Evolutionary conservation across 2,329 filamentous ascomycete genomes (phyloP).

Genomic region (Neonectria sp.): DNA sequence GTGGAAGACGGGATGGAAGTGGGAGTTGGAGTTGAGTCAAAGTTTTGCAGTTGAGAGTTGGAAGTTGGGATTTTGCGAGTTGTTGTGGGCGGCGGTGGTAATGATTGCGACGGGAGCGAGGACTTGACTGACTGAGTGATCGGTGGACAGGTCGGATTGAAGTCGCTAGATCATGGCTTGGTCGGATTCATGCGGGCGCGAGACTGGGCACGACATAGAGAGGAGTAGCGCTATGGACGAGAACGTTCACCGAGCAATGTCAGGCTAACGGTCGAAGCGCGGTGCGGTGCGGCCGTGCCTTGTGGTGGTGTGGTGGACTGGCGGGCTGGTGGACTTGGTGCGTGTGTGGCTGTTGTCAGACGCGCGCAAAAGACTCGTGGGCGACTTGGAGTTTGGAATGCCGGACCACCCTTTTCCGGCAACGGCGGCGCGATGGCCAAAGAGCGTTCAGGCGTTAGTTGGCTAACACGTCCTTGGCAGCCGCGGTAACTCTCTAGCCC

Average conservation of each 20-base stretch:
- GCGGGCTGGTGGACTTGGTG: slow-evolving; percentile 9
- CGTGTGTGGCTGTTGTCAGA: slow-evolving; percentile 24
- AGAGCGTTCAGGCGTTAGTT: slow-evolving; percentile 15
- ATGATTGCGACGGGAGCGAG: slow-evolving; percentile 19
- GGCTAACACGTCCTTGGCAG: slow-evolving; percentile 18
- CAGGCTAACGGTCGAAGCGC: slow-evolving; percentile 37
- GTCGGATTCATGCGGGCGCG: slow-evolving; percentile 45
- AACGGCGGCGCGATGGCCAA: slow-evolving; percentile 15
- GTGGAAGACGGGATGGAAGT: slow-evolving; percentile 28
- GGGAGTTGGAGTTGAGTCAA: slow-evolving; percentile 30
- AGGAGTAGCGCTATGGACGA: slow-evolving; percentile 46
- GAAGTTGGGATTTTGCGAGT: neutral
- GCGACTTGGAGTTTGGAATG: slow-evolving; percentile 22
- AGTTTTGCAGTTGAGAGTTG: slow-evolving; percentile 34
- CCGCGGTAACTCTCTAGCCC: neutral
- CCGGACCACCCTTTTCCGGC: slow-evolving; percentile 26
- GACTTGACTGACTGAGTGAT: slow-evolving; percentile 13
- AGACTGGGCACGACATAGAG: slow-evolving; percentile 41
- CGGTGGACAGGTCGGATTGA: slow-evolving; percentile 33
- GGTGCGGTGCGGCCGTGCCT: slow-evolving; percentile 23
- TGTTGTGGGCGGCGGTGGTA: slow-evolving; percentile 13
- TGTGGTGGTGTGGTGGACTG: slow-evolving; percentile 27
- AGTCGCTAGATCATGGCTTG: slow-evolving; percentile 47
- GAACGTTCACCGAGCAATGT: slow-evolving; percentile 52
- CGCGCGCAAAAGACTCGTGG: slow-evolving; percentile 15